Evolutionary conservation across 2,329 filamentous ascomycete species (phyloP), one percentile per base, ranked within the genome.

Genomic region (Stromatinia cepivora): DNA sequence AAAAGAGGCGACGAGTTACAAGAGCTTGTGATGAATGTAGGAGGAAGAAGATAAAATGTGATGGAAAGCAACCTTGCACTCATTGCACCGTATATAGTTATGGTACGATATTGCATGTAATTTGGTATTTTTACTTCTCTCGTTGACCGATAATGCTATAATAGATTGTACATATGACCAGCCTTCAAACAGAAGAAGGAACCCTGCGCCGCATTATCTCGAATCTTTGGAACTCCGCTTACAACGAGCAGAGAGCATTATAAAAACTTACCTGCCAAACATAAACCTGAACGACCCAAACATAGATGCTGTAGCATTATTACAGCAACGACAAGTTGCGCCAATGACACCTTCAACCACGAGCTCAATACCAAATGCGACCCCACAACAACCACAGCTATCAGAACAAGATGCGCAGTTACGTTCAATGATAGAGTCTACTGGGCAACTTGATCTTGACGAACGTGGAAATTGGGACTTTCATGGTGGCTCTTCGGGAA

Each of bases 41-140:
- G 69, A 86, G 91, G 74, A 94, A 94, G 79, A 94, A 94, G 80
- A 94, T 94, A 77, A 94, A 94, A 79, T 94, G 91, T 75, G 91
- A 94, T 79, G 92, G 67, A 74, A 93, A 93, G 79, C 91, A 94
- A 78, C 92, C 92, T 13, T 95, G 92, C 81, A 97, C 94, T 0
- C 95, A 98, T 80, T 99, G 95, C 80, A 97, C 94, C 15, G 93
- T 98, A 63, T 99, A 99, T 81, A 97, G 93, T 79, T 99, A 99
- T 84, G 94, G 95, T 97, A 85, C 78, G 85, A 56, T 56, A 42
- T 31, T 70, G 31, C n/a, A 28, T 58, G 54, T 58, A 42, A 36
- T 36, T 25, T 45, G 3, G n/a, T n/a, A 58, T 64, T 39, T 59
- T 20, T 17, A 67, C 52, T 56, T 13, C n/a, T 13, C 48, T 46